Percentiles rank a stretch among this genome's conserved stretches.
Evolutionary conservation across 768 basidiomycete genomes (phyloP).

Genomic region (Filobasidium wieringae): DNA sequence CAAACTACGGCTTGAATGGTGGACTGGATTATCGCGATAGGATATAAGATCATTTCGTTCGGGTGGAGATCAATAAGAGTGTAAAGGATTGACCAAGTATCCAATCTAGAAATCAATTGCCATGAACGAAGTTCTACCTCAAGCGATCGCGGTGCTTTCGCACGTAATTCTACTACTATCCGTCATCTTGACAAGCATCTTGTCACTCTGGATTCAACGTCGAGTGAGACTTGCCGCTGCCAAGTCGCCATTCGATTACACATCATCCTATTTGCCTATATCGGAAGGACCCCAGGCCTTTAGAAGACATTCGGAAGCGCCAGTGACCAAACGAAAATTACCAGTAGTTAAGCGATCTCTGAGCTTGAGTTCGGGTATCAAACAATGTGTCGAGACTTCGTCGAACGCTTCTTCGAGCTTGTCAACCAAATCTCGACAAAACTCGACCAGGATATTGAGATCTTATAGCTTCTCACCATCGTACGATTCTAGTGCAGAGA

Average conservation of each 20-base stretch:
- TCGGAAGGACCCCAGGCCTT: background rate
- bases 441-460: too few species aligned
- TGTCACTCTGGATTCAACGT: conserved; percentile 14
- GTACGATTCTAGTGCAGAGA: background rate
- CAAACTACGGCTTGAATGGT: too few species aligned
- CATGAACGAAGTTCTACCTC: background rate
- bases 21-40: too few species aligned
- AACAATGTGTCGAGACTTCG: too few species aligned
- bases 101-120: too few species aligned
- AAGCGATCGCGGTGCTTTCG: background rate
- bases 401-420: too few species aligned
- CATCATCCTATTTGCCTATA: background rate
- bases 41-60: too few species aligned
- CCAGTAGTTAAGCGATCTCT: conserved; percentile 7
- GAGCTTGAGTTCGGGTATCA: conserved; percentile 3
- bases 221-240: conserved; percentile 8
- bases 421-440: too few species aligned
- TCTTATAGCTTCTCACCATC: conserved; percentile 5
- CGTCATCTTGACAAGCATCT: conserved; percentile 2
- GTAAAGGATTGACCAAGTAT: background rate
- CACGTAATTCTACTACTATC: background rate
- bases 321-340: background rate
- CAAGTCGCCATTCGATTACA: conserved; percentile 1
- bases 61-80: too few species aligned
- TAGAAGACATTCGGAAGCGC: conserved; percentile 1